Base-by-base conservation (phyloP, 345 rosid species). In the Carallia pectinifolia region DNA sequence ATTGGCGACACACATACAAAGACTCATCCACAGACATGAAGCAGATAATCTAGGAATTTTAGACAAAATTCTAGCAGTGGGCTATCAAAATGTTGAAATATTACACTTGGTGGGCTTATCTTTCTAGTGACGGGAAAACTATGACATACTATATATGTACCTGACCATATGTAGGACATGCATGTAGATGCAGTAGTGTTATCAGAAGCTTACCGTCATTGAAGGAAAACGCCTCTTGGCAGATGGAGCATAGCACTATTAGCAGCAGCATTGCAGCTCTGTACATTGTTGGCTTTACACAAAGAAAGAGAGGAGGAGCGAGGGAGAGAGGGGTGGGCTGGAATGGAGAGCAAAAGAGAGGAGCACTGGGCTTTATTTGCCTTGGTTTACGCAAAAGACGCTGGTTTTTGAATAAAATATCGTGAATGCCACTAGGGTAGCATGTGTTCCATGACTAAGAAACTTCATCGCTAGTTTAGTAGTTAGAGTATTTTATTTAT, bases 171-270 rank as follows among this genome's bases (percentile, higher is more conserved):
- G 19, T 53, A 53, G 19, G 17, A 16, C 2, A 39, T 18, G 34
- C 13, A 6, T 18, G 2, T 17, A 16, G 23, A 62, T 37, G 50
- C 1, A 52, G 16, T 19, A 1, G 13, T 55, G 31, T 55, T 13
- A 55, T n/a, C 59, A 23, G 59, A 55, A 7, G 31, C 73, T 79
- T 78, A 83, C 88, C 87, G 55, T 87, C 87, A 23, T 72, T 69
- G 58, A 74, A 40, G 0, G 89, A 79, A 5, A 76, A 66, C 39
- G 82, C 84, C 16, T 77, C 31, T 2, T 69, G 75, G 53, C 64
- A 78, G 47, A 77, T 76, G 62, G 81, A 31, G 64, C 67, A 82
- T 47, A 89, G 73, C 6, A 87, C 75, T 52, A 44, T 44, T 13
- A 68, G 65, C 9, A 82, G 39, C 52, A 89, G 70, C 65, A 78